Conservation (phyloP, 371 early-diverging fungal species). For the Gilbertella persicaria region DNA sequence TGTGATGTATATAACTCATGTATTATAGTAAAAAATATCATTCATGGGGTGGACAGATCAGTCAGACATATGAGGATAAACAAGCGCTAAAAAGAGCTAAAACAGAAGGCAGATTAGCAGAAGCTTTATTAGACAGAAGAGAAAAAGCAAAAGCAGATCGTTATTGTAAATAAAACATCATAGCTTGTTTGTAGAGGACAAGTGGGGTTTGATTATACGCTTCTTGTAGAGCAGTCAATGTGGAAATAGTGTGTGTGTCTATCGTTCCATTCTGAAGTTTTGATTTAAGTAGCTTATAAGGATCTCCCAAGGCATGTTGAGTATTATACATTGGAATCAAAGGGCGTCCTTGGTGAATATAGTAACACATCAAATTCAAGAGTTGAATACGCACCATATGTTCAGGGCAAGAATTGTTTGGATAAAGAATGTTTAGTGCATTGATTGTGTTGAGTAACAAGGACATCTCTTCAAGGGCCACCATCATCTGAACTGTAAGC, state of each 20-base stretch:
- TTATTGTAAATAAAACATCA: conserved; percentile 71
- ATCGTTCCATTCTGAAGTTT: not conserved
- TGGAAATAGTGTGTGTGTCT: not conserved
- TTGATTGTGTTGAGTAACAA: conserved; percentile 4
- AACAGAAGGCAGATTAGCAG: conserved; percentile 73
- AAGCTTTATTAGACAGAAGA: conserved; percentile 79
- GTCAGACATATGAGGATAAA: conserved; percentile 48
- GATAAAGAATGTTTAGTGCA: conserved; percentile 15
- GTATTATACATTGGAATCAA: not conserved
- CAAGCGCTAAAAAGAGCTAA: conserved; percentile 64
- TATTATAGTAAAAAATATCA: conserved; percentile 25
- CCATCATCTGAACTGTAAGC: conserved; percentile 6
- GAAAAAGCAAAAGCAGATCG: conserved; percentile 84
- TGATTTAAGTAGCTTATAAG: not conserved
- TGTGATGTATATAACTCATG: too few relatives aligned
- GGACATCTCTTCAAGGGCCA: not conserved
- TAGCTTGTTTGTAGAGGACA: not conserved
- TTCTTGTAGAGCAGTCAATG: conserved; percentile 10
- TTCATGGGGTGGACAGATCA: conserved; percentile 48
- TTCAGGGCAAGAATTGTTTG: conserved; percentile 6
- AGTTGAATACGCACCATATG: conserved; percentile 9
- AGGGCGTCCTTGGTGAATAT: conserved; percentile 10
- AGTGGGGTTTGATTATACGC: not conserved
- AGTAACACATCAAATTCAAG: conserved; percentile 12
- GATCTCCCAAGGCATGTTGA: not conserved